These are phyloP conservation scores for Eucalyptus brandiana DNA, from an alignment of 345 rosid species.

Conservation along the genomic window DNA sequence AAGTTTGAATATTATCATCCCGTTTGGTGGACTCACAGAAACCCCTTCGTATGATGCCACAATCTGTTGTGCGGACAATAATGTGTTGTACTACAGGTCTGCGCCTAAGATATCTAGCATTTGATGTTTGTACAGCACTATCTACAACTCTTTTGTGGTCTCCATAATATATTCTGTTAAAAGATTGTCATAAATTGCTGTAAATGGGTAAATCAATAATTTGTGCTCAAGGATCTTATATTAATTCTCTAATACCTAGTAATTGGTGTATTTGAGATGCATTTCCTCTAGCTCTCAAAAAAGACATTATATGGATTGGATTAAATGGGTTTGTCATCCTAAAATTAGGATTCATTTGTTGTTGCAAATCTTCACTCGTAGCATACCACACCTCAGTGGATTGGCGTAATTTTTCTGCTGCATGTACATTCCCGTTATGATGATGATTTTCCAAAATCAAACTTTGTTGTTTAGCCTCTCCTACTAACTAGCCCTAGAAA, in stretches of 20 bases:
- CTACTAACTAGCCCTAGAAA: not conserved
- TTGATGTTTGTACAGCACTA: not conserved
- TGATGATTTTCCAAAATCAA: not conserved
- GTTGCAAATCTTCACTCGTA: not conserved
- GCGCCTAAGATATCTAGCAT: not conserved
- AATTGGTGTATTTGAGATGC: not conserved
- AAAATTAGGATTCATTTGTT: not conserved
- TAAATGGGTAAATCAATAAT: not conserved
- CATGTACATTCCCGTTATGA: not conserved
- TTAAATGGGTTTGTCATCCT: not conserved
- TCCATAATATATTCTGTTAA: not conserved
- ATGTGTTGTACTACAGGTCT: not conserved
- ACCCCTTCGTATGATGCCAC: not conserved
- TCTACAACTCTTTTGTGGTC: not conserved
- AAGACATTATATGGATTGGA: not conserved
- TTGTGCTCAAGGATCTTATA: not conserved
- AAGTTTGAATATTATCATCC: not conserved
- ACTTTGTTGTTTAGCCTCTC: not conserved
- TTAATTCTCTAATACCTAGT: not conserved
- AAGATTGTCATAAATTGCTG: not conserved
- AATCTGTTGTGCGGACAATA: not conserved
- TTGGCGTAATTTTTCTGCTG: not conserved
- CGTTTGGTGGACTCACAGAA: not conserved
- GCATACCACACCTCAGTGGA: not conserved
- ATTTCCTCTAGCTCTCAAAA: not conserved